Conservation (phyloP, 371 early-diverging fungal species). For the Circinella umbellata region DNA sequence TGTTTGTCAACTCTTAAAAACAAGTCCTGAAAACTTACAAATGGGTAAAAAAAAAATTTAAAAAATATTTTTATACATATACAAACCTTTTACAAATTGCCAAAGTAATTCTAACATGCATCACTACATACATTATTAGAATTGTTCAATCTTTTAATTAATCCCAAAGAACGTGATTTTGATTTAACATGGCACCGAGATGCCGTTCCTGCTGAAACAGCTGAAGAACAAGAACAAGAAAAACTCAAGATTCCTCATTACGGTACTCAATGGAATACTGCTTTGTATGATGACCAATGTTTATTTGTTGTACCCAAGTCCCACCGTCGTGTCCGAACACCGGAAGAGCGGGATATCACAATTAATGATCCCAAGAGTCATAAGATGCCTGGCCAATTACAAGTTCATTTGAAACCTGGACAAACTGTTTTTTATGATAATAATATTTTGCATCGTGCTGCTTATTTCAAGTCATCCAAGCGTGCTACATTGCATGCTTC, state of each 20-base stretch:
- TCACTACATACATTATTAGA: conserved; percentile 22
- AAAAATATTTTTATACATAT: not conserved
- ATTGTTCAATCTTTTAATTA: conserved; percentile 59
- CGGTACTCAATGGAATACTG: conserved; percentile 68
- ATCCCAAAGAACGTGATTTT: conserved; percentile 55
- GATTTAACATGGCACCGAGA: conserved; percentile 63
- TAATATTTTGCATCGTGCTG: conserved; percentile 61
- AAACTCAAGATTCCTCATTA: conserved; percentile 55
- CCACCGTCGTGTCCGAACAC: conserved; percentile 52
- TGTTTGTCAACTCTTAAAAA: conserved; percentile 46
- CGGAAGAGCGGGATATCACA: conserved; percentile 51
- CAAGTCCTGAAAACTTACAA: conserved; percentile 47
- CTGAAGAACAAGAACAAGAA: conserved; percentile 46
- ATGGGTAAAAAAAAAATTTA: conserved; percentile 34
- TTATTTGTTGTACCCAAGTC: conserved; percentile 56
- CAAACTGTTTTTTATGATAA: conserved; percentile 66
- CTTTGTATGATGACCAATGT: conserved; percentile 58
- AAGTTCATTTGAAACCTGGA: conserved; percentile 51
- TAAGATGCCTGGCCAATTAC: conserved; percentile 53
- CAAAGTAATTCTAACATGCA: too few relatives aligned
- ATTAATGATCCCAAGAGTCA: conserved; percentile 55
- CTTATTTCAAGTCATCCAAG: conserved; percentile 46
- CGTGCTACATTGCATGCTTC: conserved; percentile 61
- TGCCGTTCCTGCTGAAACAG: conserved; percentile 50
- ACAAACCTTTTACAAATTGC: not conserved